phyloP scores from a whole-genome alignment of 768 basidiomycete genomes.

The Lanmaoa pseudosensibilis region DNA sequence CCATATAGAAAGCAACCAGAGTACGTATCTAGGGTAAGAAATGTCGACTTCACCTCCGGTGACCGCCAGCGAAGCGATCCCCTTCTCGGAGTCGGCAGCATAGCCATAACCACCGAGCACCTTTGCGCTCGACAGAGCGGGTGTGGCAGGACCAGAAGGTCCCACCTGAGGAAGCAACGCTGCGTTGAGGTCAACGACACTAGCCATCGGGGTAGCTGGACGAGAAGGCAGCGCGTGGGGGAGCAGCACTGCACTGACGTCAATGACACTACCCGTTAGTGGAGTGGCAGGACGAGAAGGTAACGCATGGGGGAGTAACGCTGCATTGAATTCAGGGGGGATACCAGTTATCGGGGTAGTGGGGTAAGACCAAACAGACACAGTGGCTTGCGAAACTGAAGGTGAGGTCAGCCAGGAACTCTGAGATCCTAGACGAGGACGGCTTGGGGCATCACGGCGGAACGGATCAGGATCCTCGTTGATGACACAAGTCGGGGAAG shows the following conservation, averaged over 20 bases:
- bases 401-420: slow-evolving; percentile 74
- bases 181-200: slow-evolving; percentile 45
- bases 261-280: slow-evolving; percentile 33
- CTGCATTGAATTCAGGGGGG: slow-evolving; percentile 43
- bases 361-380: slow-evolving; percentile 73
- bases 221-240: slow-evolving; percentile 37
- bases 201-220: slow-evolving; percentile 13
- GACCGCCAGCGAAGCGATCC: slow-evolving; percentile 45
- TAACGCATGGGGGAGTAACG: slow-evolving; percentile 37
- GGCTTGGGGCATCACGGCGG: slow-evolving; percentile 51
- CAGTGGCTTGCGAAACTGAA: slow-evolving; percentile 53
- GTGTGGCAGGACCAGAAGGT: slow-evolving; percentile 49
- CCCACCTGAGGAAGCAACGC: slow-evolving; percentile 38
- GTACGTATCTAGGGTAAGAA: slow-evolving; percentile 51
- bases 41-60: slow-evolving; percentile 53
- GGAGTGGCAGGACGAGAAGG: slow-evolving; percentile 27
- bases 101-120: slow-evolving; percentile 73
- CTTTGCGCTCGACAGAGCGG: slow-evolving; percentile 55
- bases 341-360: slow-evolving; percentile 43
- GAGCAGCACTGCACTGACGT: slow-evolving; percentile 44
- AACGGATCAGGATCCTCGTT: slow-evolving; percentile 62
- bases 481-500: slow-evolving; percentile 44
- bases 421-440: slow-evolving; percentile 59
- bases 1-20: slow-evolving; percentile 71
- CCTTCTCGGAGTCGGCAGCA: slow-evolving; percentile 57